A percentile compares a stretch with the other conserved stretches of the same genome.
Conservation (phyloP, 2,329 filamentous ascomycete genomes). For the Cercospora janseana region DNA sequence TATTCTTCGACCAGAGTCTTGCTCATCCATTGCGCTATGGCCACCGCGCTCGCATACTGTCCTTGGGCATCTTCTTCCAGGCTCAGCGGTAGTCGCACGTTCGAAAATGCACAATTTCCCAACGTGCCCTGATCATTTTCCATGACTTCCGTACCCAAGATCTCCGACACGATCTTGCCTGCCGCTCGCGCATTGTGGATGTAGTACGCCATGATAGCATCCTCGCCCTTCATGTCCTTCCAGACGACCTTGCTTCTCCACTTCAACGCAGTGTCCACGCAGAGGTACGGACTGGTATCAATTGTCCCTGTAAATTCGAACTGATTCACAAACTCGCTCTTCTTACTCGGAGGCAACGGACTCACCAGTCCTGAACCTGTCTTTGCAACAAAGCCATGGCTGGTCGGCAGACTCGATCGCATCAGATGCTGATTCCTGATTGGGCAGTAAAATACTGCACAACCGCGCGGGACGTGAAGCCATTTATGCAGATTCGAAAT, state of each 20-base stretch:
- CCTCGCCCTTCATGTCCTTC: conserved; percentile 61
- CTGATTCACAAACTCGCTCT: conserved; percentile 62
- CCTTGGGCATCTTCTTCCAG: conserved; percentile 38
- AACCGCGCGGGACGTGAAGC: conserved; percentile 77
- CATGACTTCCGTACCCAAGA: conserved; percentile 68
- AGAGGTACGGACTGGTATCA: conserved; percentile 69
- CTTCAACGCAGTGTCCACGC: conserved; percentile 65
- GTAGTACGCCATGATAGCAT: conserved; percentile 63
- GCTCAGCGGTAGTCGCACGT: conserved; percentile 68
- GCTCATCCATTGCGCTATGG: conserved; percentile 44
- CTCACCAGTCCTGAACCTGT: conserved; percentile 31
- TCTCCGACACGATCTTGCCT: conserved; percentile 58
- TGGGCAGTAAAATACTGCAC: conserved; percentile 78
- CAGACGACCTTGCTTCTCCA: conserved; percentile 56
- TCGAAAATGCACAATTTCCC: conserved; percentile 67
- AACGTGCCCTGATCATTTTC: conserved; percentile 64
- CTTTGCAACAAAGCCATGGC: conserved; percentile 68
- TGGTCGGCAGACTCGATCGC: conserved; percentile 72
- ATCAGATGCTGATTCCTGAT: conserved; percentile 72
- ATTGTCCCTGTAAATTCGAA: conserved; percentile 68
- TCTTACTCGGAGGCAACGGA: conserved; percentile 46
- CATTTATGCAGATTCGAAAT: conserved; percentile 88
- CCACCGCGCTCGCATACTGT: conserved; percentile 35
- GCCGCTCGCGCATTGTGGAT: conserved; percentile 63
- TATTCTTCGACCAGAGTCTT: conserved; percentile 53